Percentiles rank a stretch among this genome's conserved stretches.
phyloP scores from a whole-genome alignment of 257 asterid species.

The Solanum verrucosum region DNA sequence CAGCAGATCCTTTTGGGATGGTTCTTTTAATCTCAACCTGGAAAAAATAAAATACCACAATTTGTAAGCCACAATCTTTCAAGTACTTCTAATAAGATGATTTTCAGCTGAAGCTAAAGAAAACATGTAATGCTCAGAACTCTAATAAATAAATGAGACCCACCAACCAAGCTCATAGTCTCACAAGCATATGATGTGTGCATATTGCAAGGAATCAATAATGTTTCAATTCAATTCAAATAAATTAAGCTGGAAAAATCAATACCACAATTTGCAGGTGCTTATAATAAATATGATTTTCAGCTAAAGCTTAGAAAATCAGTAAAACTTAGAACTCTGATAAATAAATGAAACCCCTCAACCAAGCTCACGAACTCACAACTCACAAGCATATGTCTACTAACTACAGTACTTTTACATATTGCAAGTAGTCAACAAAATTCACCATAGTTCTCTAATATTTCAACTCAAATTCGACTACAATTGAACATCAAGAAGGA shows the following conservation, averaged over 20 bases:
- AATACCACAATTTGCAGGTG: not conserved
- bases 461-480: not conserved
- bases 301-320: not conserved
- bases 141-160: not conserved
- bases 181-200: not conserved
- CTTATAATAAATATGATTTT: not conserved
- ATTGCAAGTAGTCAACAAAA: not conserved
- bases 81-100: not conserved
- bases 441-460: not conserved
- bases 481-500: not conserved
- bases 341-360: not conserved
- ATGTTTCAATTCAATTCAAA: not conserved
- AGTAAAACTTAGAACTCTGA: not conserved
- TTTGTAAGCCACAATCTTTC: not conserved
- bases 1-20: conserved; percentile 83
- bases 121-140: not conserved
- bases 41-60: not conserved
- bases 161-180: not conserved
- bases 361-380: not conserved
- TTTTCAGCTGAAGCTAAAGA: not conserved
- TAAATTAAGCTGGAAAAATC: not conserved
- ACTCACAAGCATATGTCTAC: not conserved
- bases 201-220: not conserved
- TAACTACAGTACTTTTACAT: not conserved
- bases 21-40: conserved; percentile 98